phyloP scores from a whole-genome alignment of 2,329 filamentous ascomycete species.

The Plectosphaerella cucumerina region DNA sequence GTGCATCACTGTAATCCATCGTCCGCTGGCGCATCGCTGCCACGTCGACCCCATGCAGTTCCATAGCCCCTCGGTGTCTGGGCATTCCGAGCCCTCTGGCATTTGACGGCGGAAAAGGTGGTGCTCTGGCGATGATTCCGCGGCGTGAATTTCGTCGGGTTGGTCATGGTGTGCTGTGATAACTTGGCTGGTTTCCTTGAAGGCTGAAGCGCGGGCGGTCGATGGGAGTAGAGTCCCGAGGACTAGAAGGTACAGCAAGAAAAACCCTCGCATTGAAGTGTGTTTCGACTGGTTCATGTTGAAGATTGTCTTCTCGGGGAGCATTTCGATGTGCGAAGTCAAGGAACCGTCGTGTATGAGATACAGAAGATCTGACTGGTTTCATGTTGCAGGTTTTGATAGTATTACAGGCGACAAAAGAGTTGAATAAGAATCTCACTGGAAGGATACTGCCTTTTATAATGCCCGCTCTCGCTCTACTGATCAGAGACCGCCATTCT shows the following conservation, averaged over 20 bases:
- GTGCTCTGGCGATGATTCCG: background rate
- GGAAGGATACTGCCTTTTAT: no score
- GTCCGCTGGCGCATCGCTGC: constrained; percentile 45
- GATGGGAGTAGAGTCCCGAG: background rate
- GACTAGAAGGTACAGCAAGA: background rate
- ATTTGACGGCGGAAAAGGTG: constrained; percentile 16
- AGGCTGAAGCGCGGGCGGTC: constrained; percentile 6
- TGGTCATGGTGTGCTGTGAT: constrained; percentile 2
- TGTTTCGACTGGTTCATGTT: no score
- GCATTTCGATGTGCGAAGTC: no score
- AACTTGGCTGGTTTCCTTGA: constrained; percentile 20
- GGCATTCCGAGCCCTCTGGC: constrained; percentile 33
- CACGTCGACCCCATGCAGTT: constrained; percentile 46
- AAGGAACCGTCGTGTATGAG: no score
- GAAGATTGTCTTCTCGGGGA: no score
- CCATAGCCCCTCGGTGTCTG: constrained; percentile 45
- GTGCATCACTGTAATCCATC: constrained; percentile 40
- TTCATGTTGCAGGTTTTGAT: no score
- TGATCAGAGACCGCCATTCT: no score
- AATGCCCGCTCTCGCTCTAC: no score
- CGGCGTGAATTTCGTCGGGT: background rate
- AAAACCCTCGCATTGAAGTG: background rate
- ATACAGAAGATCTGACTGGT: no score
- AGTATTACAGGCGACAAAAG: no score
- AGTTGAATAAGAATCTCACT: no score